Evolutionary conservation across 257 asterid species (phyloP).

Genomic region (Scutellaria minor): DNA sequence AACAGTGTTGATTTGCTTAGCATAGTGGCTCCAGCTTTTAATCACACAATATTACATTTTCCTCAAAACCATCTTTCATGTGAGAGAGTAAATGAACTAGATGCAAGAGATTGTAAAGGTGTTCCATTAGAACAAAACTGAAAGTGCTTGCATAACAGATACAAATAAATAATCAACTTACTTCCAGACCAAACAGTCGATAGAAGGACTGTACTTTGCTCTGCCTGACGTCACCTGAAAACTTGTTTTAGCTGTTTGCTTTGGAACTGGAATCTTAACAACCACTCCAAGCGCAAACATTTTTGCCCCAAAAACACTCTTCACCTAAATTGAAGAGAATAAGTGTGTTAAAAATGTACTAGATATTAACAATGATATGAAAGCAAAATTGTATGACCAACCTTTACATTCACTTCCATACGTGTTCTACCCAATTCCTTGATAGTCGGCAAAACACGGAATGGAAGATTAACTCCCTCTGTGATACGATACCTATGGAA

Average conservation of each 20-base stretch:
- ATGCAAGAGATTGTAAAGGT: slow-evolving; percentile 18
- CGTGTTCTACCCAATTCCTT: slow-evolving; percentile 99
- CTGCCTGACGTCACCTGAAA: slow-evolving; percentile 99
- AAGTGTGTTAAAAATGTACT: slow-evolving; percentile 7
- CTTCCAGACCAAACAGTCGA: slow-evolving; percentile 99
- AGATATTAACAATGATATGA: neutral
- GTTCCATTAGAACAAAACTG: neutral
- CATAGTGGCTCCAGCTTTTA: neutral
- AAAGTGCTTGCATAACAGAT: slow-evolving; percentile 25
- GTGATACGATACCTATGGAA: slow-evolving; percentile 86
- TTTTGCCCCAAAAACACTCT: slow-evolving; percentile 99
- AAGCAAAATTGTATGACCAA: slow-evolving; percentile 45
- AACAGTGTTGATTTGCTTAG: slow-evolving; percentile 4
- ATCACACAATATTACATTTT: slow-evolving; percentile 13
- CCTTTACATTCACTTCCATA: slow-evolving; percentile 99
- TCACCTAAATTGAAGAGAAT: slow-evolving; percentile 65
- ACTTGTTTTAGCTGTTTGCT: slow-evolving; percentile 97
- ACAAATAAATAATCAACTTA: slow-evolving; percentile 52
- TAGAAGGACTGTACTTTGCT: slow-evolving; percentile 95
- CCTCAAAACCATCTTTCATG: slow-evolving; percentile 22
- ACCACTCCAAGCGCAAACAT: slow-evolving; percentile 99
- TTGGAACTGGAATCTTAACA: slow-evolving; percentile 97
- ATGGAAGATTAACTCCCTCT: slow-evolving; percentile 99
- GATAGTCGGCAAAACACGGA: slow-evolving; percentile 96
- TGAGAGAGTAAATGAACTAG: slow-evolving; percentile 12